These are phyloP conservation scores for Xylaria curta DNA, from an alignment of 495 filamentous ascomycete species.

Conservation along the genomic window DNA sequence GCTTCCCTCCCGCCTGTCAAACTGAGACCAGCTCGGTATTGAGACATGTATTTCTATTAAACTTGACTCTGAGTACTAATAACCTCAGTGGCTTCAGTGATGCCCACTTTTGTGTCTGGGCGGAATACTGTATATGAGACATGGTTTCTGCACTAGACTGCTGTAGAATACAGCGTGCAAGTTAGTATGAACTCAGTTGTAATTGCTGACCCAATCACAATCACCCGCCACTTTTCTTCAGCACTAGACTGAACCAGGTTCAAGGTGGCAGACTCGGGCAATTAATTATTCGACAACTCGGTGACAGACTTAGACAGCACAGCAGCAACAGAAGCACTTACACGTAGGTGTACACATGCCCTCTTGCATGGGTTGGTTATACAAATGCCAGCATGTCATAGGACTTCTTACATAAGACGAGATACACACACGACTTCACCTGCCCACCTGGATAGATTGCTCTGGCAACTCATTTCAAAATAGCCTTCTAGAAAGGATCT, in stretches of 20 bases:
- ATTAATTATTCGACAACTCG: constrained; percentile 14
- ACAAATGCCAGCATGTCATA: constrained; percentile 8
- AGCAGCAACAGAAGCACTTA: not conserved
- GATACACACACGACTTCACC: constrained; percentile 1
- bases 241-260: constrained; percentile 22
- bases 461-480: constrained; percentile 14
- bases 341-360: constrained; percentile 3
- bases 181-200: not conserved
- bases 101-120: not conserved
- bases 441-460: not conserved
- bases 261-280: constrained; percentile 19
- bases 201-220: constrained; percentile 3
- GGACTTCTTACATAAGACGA: constrained; percentile 20
- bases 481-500: constrained; percentile 9
- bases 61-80: not conserved
- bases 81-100: not conserved
- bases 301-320: constrained; percentile 2
- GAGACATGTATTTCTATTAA: constrained; percentile 3
- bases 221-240: not conserved
- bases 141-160: not conserved
- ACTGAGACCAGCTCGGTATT: not conserved
- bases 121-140: not conserved
- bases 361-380: not conserved
- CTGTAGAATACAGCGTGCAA: not conserved
- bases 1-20: not conserved